Conservation (phyloP, 352 stramenopile species). For the Elongisporangium undulatum region DNA sequence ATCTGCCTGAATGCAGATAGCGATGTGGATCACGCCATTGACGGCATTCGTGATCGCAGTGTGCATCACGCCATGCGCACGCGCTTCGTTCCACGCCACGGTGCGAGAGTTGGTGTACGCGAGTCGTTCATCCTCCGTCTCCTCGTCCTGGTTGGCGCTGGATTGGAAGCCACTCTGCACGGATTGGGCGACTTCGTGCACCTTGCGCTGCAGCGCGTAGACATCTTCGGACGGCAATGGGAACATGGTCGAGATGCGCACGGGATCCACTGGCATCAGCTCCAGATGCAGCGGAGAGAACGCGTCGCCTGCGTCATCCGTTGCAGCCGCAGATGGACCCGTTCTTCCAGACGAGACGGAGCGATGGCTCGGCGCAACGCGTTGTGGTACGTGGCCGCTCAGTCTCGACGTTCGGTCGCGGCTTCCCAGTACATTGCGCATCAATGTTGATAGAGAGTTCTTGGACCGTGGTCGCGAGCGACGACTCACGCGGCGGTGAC, state of each 20-base stretch:
- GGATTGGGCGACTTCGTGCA: constrained; percentile 67
- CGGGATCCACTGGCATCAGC: constrained; percentile 47
- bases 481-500: constrained; percentile 9
- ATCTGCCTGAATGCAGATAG: constrained; percentile 60
- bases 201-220: constrained; percentile 67
- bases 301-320: constrained; percentile 19
- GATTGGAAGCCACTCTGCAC: constrained; percentile 70
- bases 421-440: constrained; percentile 27
- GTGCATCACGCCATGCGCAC: constrained; percentile 50
- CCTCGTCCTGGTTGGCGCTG: constrained; percentile 46
- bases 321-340: constrained; percentile 1
- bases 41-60: constrained; percentile 66
- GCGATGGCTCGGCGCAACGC: constrained; percentile 17
- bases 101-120: constrained; percentile 74
- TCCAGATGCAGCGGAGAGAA: constrained; percentile 32
- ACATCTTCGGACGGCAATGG: constrained; percentile 69
- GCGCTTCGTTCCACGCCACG: constrained; percentile 52
- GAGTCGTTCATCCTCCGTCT: constrained; percentile 52
- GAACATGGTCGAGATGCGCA: constrained; percentile 71
- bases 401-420: constrained; percentile 12
- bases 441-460: constrained; percentile 23
- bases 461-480: not conserved
- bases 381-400: not conserved
- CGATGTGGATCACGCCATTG: constrained; percentile 62
- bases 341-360: constrained; percentile 16